Conservation (phyloP, 1,284 basidiomycete species). For the Rhodotorula glutinis region DNA sequence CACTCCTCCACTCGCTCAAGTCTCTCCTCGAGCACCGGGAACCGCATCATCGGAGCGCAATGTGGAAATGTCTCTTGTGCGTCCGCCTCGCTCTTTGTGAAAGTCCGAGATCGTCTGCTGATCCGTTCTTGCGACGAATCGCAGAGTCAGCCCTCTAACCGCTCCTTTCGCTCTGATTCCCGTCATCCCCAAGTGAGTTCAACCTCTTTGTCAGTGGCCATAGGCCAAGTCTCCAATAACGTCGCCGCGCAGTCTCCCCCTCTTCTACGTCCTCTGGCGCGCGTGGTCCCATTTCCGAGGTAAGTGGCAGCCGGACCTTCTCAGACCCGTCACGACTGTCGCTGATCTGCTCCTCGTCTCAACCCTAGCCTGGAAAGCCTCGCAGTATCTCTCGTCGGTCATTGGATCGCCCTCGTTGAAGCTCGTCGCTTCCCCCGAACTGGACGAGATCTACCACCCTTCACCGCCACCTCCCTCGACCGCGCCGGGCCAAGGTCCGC, state of each 20-base stretch:
- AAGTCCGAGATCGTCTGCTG: background rate
- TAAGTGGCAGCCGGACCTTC: slow-evolving; percentile 24
- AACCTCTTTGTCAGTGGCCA: too few species aligned
- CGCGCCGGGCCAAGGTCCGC: background rate
- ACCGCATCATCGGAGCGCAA: slow-evolving; percentile 38
- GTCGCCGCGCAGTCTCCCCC: slow-evolving; percentile 36
- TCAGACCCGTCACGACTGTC: slow-evolving; percentile 12
- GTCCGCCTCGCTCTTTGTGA: slow-evolving; percentile 4
- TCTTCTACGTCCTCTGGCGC: slow-evolving; percentile 54
- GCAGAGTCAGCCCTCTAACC: slow-evolving; percentile 34
- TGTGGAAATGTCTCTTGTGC: slow-evolving; percentile 39
- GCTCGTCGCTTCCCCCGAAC: slow-evolving; percentile 14
- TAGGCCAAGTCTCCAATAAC: too few species aligned
- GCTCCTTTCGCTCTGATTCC: slow-evolving; percentile 53
- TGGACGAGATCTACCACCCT: slow-evolving; percentile 20
- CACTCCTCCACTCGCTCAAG: slow-evolving; percentile 27
- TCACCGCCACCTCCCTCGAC: background rate
- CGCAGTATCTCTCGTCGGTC: slow-evolving; percentile 5
- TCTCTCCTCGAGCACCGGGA: slow-evolving; percentile 38
- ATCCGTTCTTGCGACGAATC: background rate
- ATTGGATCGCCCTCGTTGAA: slow-evolving; percentile 8
- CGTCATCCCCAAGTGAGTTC: slow-evolving; percentile 51
- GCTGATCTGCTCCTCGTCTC: background rate
- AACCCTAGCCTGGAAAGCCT: slow-evolving; percentile 29
- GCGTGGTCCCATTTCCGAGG: slow-evolving; percentile 52